Conservation (phyloP, 2,329 filamentous ascomycete species). For the Beauveria asiatica region DNA sequence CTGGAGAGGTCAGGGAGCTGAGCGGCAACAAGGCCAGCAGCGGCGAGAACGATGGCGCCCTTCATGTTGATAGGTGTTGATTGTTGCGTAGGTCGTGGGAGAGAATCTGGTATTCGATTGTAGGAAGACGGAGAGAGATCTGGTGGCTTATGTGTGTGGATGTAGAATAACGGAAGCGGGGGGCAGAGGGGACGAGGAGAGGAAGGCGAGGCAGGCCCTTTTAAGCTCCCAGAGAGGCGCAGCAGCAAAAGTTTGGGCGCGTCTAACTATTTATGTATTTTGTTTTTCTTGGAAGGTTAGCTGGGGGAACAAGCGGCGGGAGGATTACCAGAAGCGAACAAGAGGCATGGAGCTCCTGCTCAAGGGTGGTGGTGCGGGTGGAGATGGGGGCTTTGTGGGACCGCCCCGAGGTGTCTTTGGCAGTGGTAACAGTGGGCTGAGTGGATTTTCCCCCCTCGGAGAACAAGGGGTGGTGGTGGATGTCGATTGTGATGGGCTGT, state of each 20-base stretch:
- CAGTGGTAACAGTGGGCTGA: not conserved
- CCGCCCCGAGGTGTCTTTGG: not conserved
- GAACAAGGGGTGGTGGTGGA: no score
- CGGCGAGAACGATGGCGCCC: slow-evolving; percentile 25
- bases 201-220: not conserved
- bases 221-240: not conserved
- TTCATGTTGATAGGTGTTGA: slow-evolving; percentile 30
- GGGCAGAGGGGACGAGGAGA: not conserved
- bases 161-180: not conserved
- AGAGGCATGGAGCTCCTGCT: not conserved
- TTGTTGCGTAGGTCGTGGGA: not conserved
- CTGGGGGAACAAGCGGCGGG: not conserved
- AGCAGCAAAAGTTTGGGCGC: not conserved
- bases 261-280: no score
- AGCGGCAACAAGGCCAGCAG: slow-evolving; percentile 28
- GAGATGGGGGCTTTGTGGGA: not conserved
- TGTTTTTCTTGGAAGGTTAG: not conserved
- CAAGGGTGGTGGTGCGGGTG: not conserved
- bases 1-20: slow-evolving; percentile 25
- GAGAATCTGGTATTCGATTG: not conserved
- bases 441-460: not conserved
- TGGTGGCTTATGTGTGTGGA: not conserved
- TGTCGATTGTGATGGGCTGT: not conserved
- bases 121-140: not conserved
- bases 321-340: not conserved